Base-by-base conservation (phyloP, 2,329 filamentous ascomycete species). In the Pseudogymnoascus destructans region DNA sequence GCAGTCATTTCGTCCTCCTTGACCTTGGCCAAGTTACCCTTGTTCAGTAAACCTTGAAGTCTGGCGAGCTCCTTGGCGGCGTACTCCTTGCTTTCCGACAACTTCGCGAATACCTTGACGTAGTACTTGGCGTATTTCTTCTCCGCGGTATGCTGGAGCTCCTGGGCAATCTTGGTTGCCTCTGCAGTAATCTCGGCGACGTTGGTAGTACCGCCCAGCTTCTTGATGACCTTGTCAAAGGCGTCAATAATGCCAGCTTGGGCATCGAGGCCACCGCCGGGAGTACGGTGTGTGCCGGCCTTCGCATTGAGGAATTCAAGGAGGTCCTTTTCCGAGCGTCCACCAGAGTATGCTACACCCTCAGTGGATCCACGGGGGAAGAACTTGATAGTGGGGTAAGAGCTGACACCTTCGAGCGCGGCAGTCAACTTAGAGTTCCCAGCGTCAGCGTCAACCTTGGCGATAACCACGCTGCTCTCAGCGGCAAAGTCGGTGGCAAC, bases 351-450 rank as follows among this genome's bases (percentile, higher is more conserved):
- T 49, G 77, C 70, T 66, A 85, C 79, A 49, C 83, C 72, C 68
- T 86, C 82, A 63, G 80, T 87, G 69, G 84, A 87, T 66, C 90
- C 91, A 71, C 86, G 87, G 65, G 89, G 81, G 81, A 96, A 98
- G 81, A 86, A 98, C 77, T 95, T 95, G 78, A 98, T 95, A 62
- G 93, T 98, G 55, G 93, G 93, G 79, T 95, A 98, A 33, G 86
- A 89, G 58, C 79, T 80, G 65, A 98, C 82, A 61, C 84, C 89
- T 70, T 93, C 85, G 57, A 85, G 82, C 69, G 82, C 73, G 57
- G 90, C 85, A 55, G 85, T 83, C 46, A 80, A 80, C 75, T 95
- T 96, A 72, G 86, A 82, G 73, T 89, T 89, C 66, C 88, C 84
- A 27, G 86, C 83, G 74, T 98, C 92, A 69, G 89, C 91, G 70